phyloP scores from a whole-genome alignment of 805 yeast species.

The Yarrowia hollandica region DNA sequence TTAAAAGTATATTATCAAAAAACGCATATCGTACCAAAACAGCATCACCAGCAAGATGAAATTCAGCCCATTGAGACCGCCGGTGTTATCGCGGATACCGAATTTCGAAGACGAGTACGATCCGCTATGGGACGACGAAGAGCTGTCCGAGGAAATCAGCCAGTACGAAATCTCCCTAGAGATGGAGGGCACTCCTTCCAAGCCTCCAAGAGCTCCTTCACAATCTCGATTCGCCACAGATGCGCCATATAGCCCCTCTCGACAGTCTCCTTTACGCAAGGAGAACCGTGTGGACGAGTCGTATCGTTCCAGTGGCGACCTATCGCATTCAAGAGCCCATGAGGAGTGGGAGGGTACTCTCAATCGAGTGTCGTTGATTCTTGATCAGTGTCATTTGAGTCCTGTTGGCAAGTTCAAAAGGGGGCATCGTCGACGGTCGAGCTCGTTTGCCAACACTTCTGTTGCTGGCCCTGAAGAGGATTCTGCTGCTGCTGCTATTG shows the following conservation, averaged over 20 bases:
- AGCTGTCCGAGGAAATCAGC: constrained; percentile 6
- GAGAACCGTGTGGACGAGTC: neutral
- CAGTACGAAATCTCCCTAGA: constrained; percentile 15
- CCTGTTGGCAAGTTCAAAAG: neutral
- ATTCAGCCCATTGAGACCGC: constrained; percentile 20
- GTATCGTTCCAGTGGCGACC: neutral
- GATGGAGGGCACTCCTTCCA: neutral
- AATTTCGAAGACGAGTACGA: constrained; percentile 30
- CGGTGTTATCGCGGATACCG: neutral
- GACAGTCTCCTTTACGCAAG: neutral
- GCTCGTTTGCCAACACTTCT: no score
- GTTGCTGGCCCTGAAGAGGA: no score
- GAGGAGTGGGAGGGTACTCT: constrained; percentile 8
- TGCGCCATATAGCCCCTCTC: neutral
- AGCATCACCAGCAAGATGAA: neutral
- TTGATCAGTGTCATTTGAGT: constrained; percentile 5
- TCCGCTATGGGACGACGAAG: constrained; percentile 33
- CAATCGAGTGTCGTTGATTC: constrained; percentile 10
- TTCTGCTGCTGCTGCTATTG: neutral
- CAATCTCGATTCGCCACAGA: neutral
- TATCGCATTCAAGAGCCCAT: no score
- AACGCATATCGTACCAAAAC: neutral
- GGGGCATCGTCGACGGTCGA: neutral
- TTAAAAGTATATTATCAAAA: no score
- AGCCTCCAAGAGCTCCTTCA: constrained; percentile 4